Evolutionary conservation across 192 early-diverging fungal genomes (phyloP).

Genomic region (Helicostylum pulchrum): DNA sequence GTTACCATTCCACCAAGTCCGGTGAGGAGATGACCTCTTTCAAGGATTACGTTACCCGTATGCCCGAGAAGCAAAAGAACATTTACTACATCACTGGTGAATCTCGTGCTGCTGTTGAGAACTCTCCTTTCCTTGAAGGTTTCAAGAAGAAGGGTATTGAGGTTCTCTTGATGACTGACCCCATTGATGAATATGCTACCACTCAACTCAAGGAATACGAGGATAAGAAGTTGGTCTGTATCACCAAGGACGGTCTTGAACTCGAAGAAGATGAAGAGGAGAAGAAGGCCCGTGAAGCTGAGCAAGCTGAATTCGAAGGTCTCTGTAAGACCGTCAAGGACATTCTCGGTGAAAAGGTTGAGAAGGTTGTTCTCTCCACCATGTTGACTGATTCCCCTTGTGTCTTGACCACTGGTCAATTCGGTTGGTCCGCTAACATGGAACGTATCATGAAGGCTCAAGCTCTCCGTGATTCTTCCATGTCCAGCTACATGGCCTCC

Average conservation of each 20-base stretch:
- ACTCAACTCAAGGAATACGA: constrained; percentile 99
- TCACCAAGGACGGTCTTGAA: constrained; percentile 99
- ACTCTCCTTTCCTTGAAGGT: constrained; percentile 97
- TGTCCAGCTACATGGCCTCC: constrained; percentile 99
- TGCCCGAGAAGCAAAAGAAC: constrained; percentile 99
- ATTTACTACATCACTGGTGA: constrained; percentile 99
- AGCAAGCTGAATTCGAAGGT: constrained; percentile 84
- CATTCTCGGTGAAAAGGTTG: constrained; percentile 98
- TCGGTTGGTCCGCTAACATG: constrained; percentile 99
- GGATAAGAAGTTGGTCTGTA: constrained; percentile 96
- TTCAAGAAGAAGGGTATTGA: constrained; percentile 99
- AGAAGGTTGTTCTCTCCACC: constrained; percentile 84
- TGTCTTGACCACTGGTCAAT: constrained; percentile 98
- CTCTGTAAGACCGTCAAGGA: constrained; percentile 96
- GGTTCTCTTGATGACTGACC: constrained; percentile 98
- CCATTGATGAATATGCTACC: constrained; percentile 98
- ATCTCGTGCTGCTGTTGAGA: constrained; percentile 90
- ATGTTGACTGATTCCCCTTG: constrained; percentile 97
- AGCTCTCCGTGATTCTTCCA: constrained; percentile 96
- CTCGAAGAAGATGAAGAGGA: constrained; percentile 98
- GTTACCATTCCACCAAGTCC: constrained; percentile 99
- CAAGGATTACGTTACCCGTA: constrained; percentile 99
- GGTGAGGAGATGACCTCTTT: constrained; percentile 95
- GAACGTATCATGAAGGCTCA: constrained; percentile 99
- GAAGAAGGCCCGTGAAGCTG: constrained; percentile 93